phyloP scores from a whole-genome alignment of 163 green algal genomes.

The Coccomyxa subellipsoidea region DNA sequence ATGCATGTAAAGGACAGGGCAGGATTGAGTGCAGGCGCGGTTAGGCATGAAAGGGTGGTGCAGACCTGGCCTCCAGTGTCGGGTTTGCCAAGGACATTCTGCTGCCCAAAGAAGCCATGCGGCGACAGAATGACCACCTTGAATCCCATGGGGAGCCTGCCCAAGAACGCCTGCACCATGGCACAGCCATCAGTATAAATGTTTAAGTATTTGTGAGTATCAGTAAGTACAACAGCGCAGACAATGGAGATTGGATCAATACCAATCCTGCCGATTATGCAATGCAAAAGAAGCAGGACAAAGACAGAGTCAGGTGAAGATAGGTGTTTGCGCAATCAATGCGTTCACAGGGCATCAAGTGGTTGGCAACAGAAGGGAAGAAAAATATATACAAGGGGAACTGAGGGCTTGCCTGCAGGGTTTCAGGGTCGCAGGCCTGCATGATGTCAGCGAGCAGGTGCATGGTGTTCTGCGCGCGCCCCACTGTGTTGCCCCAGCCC shows the following conservation, averaged over 20 bases:
- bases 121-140: conserved; percentile 76
- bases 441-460: conserved; percentile 70
- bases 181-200: conserved; percentile 18
- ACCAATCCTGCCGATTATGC: no score
- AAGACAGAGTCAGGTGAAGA: no score
- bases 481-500: conserved; percentile 68
- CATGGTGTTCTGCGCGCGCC: conserved; percentile 53
- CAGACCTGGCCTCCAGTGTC: conserved; percentile 79
- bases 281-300: no score
- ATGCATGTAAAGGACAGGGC: no score
- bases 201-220: no score
- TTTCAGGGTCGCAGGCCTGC: conserved; percentile 61
- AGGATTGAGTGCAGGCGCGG: no score
- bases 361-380: not conserved
- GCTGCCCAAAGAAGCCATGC: conserved; percentile 66
- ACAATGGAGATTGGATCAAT: no score
- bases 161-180: conserved; percentile 67
- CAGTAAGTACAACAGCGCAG: no score
- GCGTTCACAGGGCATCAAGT: no score
- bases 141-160: conserved; percentile 67
- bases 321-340: no score
- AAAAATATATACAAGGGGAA: not conserved
- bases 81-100: conserved; percentile 75
- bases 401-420: conserved; percentile 1
- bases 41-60: not conserved